Base-by-base conservation (phyloP, 495 filamentous ascomycete species). In the Penicillium crystallinum region DNA sequence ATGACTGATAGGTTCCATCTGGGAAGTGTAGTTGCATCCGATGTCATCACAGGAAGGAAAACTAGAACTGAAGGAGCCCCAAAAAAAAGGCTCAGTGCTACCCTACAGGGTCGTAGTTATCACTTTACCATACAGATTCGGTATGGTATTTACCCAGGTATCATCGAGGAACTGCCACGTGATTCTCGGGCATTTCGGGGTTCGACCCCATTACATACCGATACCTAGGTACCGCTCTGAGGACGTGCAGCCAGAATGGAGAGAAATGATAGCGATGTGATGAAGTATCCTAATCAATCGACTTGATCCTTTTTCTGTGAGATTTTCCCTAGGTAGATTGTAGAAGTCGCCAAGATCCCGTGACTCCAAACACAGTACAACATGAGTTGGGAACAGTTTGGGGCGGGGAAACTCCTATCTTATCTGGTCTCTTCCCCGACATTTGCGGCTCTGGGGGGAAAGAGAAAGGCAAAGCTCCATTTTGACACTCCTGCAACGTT, bases 21-120 rank as follows among this genome's bases (percentile, higher is more conserved):
- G 18, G 8, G 14, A 47, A 17, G 36, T 43, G 27, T 40, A 57
- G 69, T 72, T 70, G 69, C 69, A 72, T 72, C 58, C 65, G 63
- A 61, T 56, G 44, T 62, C 51, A 59, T n/a, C n/a, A n/a, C n/a
- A n/a, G n/a, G n/a, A n/a, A n/a, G n/a, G n/a, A n/a, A n/a, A n/a
- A n/a, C n/a, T n/a, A n/a, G n/a, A 50, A 46, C 17, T 40, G 27
- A 7, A 48, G 46, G 55, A 47, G n/a, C n/a, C n/a, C 52, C 6
- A 47, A 12, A 29, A 17, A 39, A 12, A 22, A 18, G 43, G 39
- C 23, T 35, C 47, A 45, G 40, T 65, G 64, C 48, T 64, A 66
- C 64, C 55, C 46, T 57, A 49, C 33, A 58, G 57, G 46, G 60
- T 67, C 42, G 64, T 39, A 65, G 46, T 47, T 40, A 36, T 7